Evolutionary conservation across 495 filamentous ascomycete genomes (phyloP).

Genomic region (Tuber umbilicatum): DNA sequence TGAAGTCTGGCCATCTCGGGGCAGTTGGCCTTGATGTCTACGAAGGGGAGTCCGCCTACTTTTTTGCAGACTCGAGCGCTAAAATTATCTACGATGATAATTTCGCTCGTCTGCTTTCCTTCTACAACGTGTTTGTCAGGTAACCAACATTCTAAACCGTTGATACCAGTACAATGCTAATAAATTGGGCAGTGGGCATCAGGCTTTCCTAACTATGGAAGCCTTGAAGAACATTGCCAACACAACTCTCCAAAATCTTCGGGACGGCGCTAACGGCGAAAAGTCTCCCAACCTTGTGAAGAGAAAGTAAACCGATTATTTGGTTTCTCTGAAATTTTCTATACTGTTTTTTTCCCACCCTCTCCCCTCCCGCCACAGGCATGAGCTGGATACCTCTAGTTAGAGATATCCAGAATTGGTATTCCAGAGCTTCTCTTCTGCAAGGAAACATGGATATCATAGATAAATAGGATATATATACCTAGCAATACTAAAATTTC

Average conservation of each 20-base stretch:
- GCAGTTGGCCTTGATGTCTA: constrained; percentile 56
- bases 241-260: constrained; percentile 54
- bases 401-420: not conserved
- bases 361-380: too few relatives aligned
- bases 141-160: constrained; percentile 4
- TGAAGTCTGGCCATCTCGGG: constrained; percentile 53
- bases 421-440: not conserved
- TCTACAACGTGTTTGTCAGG: constrained; percentile 60
- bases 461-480: not conserved
- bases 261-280: constrained; percentile 39
- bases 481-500: not conserved
- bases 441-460: not conserved
- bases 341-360: not conserved
- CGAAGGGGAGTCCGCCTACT: constrained; percentile 51
- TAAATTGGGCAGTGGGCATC: constrained; percentile 61
- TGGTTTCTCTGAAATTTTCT: not conserved
- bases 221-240: constrained; percentile 59
- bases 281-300: constrained; percentile 15
- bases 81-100: constrained; percentile 66
- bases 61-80: constrained; percentile 60
- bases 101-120: constrained; percentile 61
- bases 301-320: not conserved
- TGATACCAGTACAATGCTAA: constrained; percentile 40
- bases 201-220: constrained; percentile 65
- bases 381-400: not conserved